Base-by-base conservation (phyloP, 2,329 filamentous ascomycete species). In the Zymoseptoria tritici region DNA sequence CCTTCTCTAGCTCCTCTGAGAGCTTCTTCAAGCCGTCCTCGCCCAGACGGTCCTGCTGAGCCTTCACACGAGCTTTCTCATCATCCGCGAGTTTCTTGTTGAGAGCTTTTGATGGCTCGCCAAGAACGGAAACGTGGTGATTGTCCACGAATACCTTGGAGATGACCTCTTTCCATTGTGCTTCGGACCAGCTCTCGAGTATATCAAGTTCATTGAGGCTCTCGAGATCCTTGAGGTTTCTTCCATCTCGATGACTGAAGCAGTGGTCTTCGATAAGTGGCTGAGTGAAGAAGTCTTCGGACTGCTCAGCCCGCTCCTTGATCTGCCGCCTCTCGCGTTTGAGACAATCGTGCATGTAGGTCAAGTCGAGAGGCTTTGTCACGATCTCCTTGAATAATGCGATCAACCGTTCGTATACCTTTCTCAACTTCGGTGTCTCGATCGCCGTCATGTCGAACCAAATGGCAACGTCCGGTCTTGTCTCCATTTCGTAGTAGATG, bases 241-340 rank as follows among this genome's bases (percentile, higher is more conserved):
- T 74, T n/a, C 94, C 95, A 72, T 96, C 88, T 31, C 91, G 84
- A 55, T 86, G 85, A 26, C 93, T 94, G 70, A 94, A 99, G 9
- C 97, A 82, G 72, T 95, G 96, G 71, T 97, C 92, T 13, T 87
- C 88, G 68, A 97, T 96, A 62, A 97, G 87, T 61, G 89, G 89
- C 64, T 85, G 87, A 0, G 90, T 87, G 74, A 93, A 96, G 64
- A 91, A 90, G 21, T 86, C 84, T 57, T 90, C 86, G 2, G 88
- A 90, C 55, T 85, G 86, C 74, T 99, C 94, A 0, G 90, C 89
- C 51, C 88, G 84, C 66, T 90, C 93, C 72, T 91, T 92, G 69
- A 91, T 83, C 69, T 92, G 89, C 53, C 92, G 85, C 63, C 85
- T 85, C 73, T 94, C 90, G 58, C 92, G 84, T 67, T 84, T 84